Conservation (phyloP, 495 filamentous ascomycete genomes). For the Aspergillus coremiiformis region DNA sequence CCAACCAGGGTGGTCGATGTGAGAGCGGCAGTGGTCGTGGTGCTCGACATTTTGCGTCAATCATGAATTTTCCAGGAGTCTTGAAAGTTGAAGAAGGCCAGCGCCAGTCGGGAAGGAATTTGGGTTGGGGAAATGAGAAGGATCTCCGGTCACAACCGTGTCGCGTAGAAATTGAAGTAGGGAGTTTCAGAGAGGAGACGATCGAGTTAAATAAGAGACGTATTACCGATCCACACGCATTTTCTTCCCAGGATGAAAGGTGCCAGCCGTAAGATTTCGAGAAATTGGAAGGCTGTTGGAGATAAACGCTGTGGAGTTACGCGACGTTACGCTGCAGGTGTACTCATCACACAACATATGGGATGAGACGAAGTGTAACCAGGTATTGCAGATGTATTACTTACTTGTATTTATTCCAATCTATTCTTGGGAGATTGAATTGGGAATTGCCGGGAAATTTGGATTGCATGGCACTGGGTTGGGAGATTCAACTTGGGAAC, state of each 20-base stretch:
- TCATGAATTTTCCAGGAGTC: slow-evolving; percentile 1
- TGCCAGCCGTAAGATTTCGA: neutral
- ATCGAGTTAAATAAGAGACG: neutral
- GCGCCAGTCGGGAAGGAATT: neutral
- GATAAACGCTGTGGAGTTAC: neutral
- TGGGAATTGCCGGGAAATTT: neutral
- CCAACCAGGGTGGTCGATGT: slow-evolving; percentile 33
- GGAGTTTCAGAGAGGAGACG: neutral
- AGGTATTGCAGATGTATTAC: neutral
- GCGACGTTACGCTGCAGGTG: neutral
- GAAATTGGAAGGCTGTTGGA: neutral
- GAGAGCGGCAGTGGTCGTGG: slow-evolving; percentile 28
- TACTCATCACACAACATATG: too few species aligned
- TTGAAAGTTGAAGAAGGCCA: neutral
- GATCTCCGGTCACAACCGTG: slow-evolving; percentile 6
- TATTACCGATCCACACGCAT: neutral
- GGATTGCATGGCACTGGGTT: too few species aligned
- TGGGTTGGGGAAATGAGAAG: slow-evolving; percentile 9
- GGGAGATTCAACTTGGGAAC: too few species aligned
- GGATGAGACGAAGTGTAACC: too few species aligned
- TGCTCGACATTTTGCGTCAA: slow-evolving; percentile 16
- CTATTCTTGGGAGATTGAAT: neutral
- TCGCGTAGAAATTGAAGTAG: neutral
- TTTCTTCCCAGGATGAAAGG: neutral
- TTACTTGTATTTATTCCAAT: neutral